Base-by-base conservation (phyloP, 805 yeast genomes). In the Wickerhamomyces mucosus region DNA sequence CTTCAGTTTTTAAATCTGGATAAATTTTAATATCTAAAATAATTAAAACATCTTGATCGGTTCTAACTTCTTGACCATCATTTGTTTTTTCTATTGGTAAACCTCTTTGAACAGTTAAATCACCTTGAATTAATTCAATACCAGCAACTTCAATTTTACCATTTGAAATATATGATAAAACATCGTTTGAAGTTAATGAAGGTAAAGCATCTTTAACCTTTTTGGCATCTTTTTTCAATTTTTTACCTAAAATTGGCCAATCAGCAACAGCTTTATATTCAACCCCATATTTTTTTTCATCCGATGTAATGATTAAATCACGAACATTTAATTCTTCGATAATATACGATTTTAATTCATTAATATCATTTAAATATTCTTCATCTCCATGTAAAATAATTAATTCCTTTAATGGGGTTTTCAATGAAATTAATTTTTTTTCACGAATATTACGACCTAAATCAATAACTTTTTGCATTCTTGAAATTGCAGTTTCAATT, bases 221-320 rank as follows among this genome's bases (percentile, higher is more conserved):
- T 64, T 82, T 85, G 39, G 83, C 94, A 49, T 88, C 97, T 55
- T 78, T 77, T 75, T 86, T 89, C 60, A 92, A 73, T 63, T 92
- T 92, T 71, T 89, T 92, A 64, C 99, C 99, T 46, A 92, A 71
- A 15, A 86, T 84, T 36, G 97, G 95, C 98, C 99, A 92, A 65
- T 92, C 99, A 29, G 98, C 98, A 58, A 83, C 94, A 26, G 89
- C 96, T 42, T 72, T 75, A 67, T 88, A 89, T 55, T 79, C 82
- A 39, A 92, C 97, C 49, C 88, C 92, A 55, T 88, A 89, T 53
- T 79, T 77, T 46, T 69, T 77, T 65, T 92, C 99, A 53, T 92
- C 96, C 16, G 82, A 69, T 15, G 96, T 86, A 48, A 92, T 78
- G 48, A 84, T 65, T 33, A 92, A 56, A 46, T 83, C 92, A 59